Evolutionary conservation across 768 basidiomycete species (phyloP), one percentile per base, ranked within the genome.

Genomic region (Kwoniella heveanensis): DNA sequence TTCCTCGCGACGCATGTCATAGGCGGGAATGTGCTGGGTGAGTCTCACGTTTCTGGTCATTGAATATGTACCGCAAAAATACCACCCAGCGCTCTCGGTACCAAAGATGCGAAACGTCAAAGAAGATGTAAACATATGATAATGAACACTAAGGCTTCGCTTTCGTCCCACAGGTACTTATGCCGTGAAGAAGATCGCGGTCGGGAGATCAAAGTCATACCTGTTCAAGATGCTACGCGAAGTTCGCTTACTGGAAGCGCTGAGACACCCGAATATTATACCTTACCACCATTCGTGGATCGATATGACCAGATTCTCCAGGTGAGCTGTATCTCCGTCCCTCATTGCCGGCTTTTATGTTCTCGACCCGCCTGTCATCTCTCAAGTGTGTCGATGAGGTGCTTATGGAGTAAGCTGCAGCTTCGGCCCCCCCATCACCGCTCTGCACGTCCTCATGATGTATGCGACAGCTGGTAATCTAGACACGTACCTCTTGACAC

Each of bases 281-380:
- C 92, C 90, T 3, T 96, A 96, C 73, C 95, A 97, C 78, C 93
- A 95, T 73, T 87, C 93, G 0, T 97, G 93, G 93, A 84, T 97
- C 24, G 93, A 97, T 77, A 83, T 85, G 0, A 85, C 84, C 59
- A 88, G 88, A 64, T 95, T 96, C 81, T 94, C 92, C 1, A 68
- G 67, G 78, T 77, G 47, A 60, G 76, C 47, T 51, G n/a, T n/a
- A n/a, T n/a, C n/a, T n/a, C n/a, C n/a, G n/a, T n/a, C n/a, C n/a
- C n/a, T n/a, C n/a, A n/a, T n/a, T n/a, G n/a, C n/a, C n/a, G n/a
- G n/a, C n/a, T n/a, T n/a, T n/a, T n/a, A n/a, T n/a, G n/a, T n/a
- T n/a, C n/a, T n/a, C n/a, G n/a, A n/a, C n/a, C n/a, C n/a, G n/a
- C n/a, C n/a, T n/a, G n/a, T n/a, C n/a, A n/a, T n/a, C n/a, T n/a